phyloP scores from a whole-genome alignment of 768 basidiomycete species.

The Aureoboletus auriporus region DNA sequence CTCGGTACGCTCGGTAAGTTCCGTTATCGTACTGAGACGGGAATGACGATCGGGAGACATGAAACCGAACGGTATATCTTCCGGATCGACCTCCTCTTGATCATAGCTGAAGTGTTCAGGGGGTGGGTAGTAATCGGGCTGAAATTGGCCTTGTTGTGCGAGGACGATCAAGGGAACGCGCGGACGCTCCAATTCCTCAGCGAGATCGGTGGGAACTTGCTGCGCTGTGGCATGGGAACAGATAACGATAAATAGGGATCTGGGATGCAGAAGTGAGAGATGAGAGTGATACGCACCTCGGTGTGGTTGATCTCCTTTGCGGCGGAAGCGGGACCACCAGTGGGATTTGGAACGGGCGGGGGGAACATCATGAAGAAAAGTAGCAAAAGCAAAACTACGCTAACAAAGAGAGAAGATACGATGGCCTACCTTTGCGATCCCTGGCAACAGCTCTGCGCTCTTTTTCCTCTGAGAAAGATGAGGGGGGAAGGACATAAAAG shows the following conservation, averaged over 20 bases:
- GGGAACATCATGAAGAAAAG: slow-evolving; percentile 29
- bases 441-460: slow-evolving; percentile 56
- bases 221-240: slow-evolving; percentile 16
- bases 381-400: slow-evolving; percentile 33
- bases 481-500: neutral
- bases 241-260: slow-evolving; percentile 21
- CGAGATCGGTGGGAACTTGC: slow-evolving; percentile 16
- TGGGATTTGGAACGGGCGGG: slow-evolving; percentile 27
- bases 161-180: slow-evolving; percentile 57
- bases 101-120: slow-evolving; percentile 22
- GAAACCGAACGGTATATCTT: slow-evolving; percentile 33
- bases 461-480: slow-evolving; percentile 54
- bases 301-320: slow-evolving; percentile 36
- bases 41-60: slow-evolving; percentile 28
- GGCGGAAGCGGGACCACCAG: slow-evolving; percentile 34
- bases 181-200: slow-evolving; percentile 36
- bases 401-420: slow-evolving; percentile 21
- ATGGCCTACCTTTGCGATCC: slow-evolving; percentile 83
- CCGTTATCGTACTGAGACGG: slow-evolving; percentile 62
- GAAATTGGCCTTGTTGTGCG: slow-evolving; percentile 50
- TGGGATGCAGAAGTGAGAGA: slow-evolving; percentile 20
- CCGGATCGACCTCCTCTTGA: slow-evolving; percentile 20
- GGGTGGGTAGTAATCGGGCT: slow-evolving; percentile 25
- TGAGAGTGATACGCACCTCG: slow-evolving; percentile 53
- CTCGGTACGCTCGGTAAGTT: slow-evolving; percentile 64